These are phyloP conservation scores for Nakazawaea ernobii DNA, from an alignment of 805 yeast species.

Conservation along the genomic window DNA sequence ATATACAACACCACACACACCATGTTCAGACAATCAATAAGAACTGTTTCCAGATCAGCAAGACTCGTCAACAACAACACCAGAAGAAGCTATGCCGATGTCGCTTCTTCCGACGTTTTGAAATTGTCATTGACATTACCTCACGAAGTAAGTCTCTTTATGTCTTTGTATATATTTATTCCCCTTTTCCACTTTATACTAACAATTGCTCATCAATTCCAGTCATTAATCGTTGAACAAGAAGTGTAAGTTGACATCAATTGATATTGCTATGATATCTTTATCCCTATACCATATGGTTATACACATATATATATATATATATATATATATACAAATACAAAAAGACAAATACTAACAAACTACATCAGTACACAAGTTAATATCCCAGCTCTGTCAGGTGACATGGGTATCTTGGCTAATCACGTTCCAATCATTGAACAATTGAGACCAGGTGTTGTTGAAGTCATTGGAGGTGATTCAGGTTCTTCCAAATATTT, in stretches of 20 bases:
- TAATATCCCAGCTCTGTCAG: slow-evolving; percentile 91
- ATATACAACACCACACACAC: background rate
- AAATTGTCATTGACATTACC: slow-evolving; percentile 90
- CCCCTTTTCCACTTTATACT: background rate
- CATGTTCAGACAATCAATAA: slow-evolving; percentile 56
- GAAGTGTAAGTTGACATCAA: slow-evolving; percentile 20
- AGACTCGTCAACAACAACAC: slow-evolving; percentile 34
- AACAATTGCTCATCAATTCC: background rate
- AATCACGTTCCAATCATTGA: slow-evolving; percentile 97
- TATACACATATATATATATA: background rate
- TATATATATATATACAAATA: background rate
- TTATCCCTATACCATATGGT: background rate
- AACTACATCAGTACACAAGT: slow-evolving; percentile 57
- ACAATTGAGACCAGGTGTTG: slow-evolving; percentile 92
- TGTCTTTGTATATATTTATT: no score
- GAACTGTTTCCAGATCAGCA: slow-evolving; percentile 55
- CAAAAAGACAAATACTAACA: no score
- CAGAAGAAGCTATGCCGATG: slow-evolving; percentile 90
- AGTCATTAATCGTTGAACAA: slow-evolving; percentile 26
- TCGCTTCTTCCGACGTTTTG: slow-evolving; percentile 63
- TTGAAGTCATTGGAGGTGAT: slow-evolving; percentile 80
- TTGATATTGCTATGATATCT: background rate
- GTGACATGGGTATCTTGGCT: slow-evolving; percentile 95
- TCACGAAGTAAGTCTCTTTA: slow-evolving; percentile 47
- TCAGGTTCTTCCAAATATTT: slow-evolving; percentile 66